Conservation (phyloP, 805 yeast genomes). For the Ogataea allantospora region DNA sequence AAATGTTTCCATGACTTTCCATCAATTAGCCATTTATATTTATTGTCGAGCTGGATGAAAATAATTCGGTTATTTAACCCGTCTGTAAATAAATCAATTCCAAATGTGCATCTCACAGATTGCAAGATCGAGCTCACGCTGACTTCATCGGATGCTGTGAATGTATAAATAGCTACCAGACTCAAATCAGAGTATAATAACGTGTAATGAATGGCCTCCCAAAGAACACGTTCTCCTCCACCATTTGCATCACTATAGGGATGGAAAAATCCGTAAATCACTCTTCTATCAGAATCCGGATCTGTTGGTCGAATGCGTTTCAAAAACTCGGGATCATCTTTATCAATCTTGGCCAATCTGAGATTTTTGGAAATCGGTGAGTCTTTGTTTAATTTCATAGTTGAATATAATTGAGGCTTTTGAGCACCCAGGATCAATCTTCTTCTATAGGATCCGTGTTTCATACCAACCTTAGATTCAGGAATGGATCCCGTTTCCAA, state of each 20-base stretch:
- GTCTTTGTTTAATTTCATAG: slow-evolving; percentile 30
- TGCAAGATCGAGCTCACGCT: slow-evolving; percentile 27
- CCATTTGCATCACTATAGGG: slow-evolving; percentile 97
- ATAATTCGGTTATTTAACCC: slow-evolving; percentile 30
- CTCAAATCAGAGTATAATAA: slow-evolving; percentile 46
- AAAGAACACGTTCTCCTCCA: slow-evolving; percentile 95
- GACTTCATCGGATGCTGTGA: slow-evolving; percentile 25
- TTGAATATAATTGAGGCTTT: slow-evolving; percentile 35
- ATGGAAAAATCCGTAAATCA: slow-evolving; percentile 84
- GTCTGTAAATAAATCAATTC: slow-evolving; percentile 26
- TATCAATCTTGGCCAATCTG: slow-evolving; percentile 31
- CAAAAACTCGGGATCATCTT: slow-evolving; percentile 21
- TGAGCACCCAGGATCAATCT: slow-evolving; percentile 32
- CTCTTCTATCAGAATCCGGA: slow-evolving; percentile 36
- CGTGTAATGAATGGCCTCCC: slow-evolving; percentile 87
- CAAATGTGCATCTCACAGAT: slow-evolving; percentile 28
- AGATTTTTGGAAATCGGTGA: slow-evolving; percentile 19
- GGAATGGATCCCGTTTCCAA: slow-evolving; percentile 22
- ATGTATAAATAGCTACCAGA: slow-evolving; percentile 63
- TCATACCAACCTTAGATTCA: slow-evolving; percentile 26
- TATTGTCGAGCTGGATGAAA: slow-evolving; percentile 32
- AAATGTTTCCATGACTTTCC: slow-evolving; percentile 71
- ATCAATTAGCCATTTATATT: slow-evolving; percentile 56
- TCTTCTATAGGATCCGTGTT: slow-evolving; percentile 30
- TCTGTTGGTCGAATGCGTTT: slow-evolving; percentile 32